Percentiles rank a stretch among this genome's conserved stretches.
Conservation (phyloP, 73 alveolate genomes). For the Paramecium pentaurelia region DNA sequence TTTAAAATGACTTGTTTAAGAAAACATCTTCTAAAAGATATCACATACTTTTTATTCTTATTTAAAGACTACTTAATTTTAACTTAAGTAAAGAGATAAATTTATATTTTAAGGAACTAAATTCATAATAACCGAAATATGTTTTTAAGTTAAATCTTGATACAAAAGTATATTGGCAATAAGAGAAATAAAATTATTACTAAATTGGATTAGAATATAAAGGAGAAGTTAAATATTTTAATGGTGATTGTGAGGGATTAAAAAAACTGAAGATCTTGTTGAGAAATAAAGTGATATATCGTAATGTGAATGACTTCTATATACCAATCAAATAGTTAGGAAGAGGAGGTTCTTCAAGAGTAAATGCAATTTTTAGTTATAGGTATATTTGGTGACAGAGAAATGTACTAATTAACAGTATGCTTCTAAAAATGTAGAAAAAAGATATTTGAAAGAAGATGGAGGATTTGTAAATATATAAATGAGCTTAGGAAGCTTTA, state of each 20-base stretch:
- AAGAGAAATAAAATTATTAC: not conserved
- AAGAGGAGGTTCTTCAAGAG: constrained; percentile 28
- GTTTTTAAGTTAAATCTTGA: not conserved
- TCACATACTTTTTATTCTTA: not conserved
- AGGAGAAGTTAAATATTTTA: not conserved
- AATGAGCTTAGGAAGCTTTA: not conserved
- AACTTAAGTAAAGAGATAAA: not conserved
- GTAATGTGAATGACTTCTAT: not conserved
- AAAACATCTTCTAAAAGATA: not conserved
- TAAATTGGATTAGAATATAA: not conserved
- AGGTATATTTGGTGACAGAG: not conserved
- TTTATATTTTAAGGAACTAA: not conserved
- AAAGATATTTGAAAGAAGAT: not conserved
- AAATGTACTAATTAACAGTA: not conserved
- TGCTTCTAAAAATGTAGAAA: constrained; percentile 14
- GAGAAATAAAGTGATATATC: not conserved
- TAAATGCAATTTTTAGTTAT: not conserved
- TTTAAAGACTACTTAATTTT: not conserved
- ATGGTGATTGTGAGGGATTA: not conserved
- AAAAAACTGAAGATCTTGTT: not conserved
- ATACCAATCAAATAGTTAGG: not conserved
- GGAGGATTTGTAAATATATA: not conserved
- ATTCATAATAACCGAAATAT: constrained; percentile 9
- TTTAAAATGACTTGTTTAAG: not conserved
- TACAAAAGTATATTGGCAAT: not conserved